A percentile compares a stretch with the other conserved stretches of the same genome.
Conservation (phyloP, 1,139 yeast species). For the Geotrichum citri-aurantii region DNA sequence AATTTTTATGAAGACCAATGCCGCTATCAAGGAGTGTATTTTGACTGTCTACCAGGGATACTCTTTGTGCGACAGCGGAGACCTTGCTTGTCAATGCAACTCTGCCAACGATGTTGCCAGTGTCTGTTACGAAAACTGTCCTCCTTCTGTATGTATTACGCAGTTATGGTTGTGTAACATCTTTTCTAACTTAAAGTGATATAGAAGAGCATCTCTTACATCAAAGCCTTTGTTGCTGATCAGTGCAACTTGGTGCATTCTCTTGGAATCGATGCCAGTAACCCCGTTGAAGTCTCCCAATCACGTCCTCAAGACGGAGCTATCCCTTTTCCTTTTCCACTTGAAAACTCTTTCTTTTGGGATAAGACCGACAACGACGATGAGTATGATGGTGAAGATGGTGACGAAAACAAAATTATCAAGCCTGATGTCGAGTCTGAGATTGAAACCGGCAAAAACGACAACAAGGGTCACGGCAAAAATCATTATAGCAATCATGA, state of each 20-base stretch:
- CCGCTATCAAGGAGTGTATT: neutral
- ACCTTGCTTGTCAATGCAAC: conserved; percentile 25
- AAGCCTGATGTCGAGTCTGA: neutral
- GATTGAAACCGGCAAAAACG: neutral
- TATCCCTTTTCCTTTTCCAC: conserved; percentile 23
- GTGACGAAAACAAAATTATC: conserved; percentile 6
- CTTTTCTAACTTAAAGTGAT: neutral
- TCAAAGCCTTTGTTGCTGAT: conserved; percentile 18
- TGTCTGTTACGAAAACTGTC: conserved; percentile 22
- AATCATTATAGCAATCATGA: conserved; percentile 6
- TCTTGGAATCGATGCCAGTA: conserved; percentile 18
- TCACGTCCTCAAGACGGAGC: conserved; percentile 26
- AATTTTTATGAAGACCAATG: neutral
- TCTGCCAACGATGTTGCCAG: conserved; percentile 23
- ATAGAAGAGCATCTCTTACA: conserved; percentile 13
- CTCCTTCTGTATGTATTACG: conserved; percentile 20
- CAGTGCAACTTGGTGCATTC: conserved; percentile 20
- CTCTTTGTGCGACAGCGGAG: conserved; percentile 22
- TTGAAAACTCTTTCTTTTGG: conserved; percentile 3
- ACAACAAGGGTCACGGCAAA: conserved; percentile 8
- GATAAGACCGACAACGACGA: conserved; percentile 13
- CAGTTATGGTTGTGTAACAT: neutral
- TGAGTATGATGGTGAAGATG: neutral
- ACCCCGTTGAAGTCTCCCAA: conserved; percentile 24
- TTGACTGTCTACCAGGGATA: conserved; percentile 19